Evolutionary conservation across 768 basidiomycete species (phyloP).

Genomic region (Coprinopsis marcescibilis): DNA sequence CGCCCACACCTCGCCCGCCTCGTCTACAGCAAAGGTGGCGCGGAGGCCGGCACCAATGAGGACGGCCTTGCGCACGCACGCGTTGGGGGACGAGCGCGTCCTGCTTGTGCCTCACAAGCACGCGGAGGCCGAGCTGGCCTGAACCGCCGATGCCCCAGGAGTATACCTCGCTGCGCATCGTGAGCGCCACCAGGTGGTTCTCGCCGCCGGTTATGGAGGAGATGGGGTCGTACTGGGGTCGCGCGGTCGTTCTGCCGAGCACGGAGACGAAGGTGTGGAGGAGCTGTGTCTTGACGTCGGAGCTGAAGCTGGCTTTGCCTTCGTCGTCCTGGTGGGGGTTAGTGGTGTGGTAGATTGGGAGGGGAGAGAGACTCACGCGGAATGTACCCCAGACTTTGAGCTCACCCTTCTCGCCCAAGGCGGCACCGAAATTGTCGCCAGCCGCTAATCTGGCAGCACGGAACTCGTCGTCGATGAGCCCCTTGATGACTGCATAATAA

Average conservation of each 20-base stretch:
- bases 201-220: constrained; percentile 1
- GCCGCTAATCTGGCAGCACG: neutral
- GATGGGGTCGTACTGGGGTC: neutral
- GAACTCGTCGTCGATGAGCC: constrained; percentile 6
- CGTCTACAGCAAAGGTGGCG: constrained; percentile 3
- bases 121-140: neutral
- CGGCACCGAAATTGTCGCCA: constrained; percentile 5
- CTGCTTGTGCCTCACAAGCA: neutral
- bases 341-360: neutral
- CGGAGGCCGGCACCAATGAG: constrained; percentile 2
- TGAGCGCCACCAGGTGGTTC: constrained; percentile 6
- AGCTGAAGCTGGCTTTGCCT: neutral
- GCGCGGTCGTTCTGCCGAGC: neutral
- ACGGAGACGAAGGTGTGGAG: neutral
- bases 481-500: neutral
- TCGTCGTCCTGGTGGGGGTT: neutral
- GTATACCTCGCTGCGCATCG: constrained; percentile 3
- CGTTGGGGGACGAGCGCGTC: neutral
- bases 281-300: neutral
- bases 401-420: constrained; percentile 2
- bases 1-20: constrained; percentile 4
- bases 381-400: constrained; percentile 8
- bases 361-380: neutral
- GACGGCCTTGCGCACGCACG: constrained; percentile 1
- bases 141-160: constrained; percentile 6